These are phyloP conservation scores for Cydonia oblonga DNA, from an alignment of 331 rosid species.

Conservation along the genomic window DNA sequence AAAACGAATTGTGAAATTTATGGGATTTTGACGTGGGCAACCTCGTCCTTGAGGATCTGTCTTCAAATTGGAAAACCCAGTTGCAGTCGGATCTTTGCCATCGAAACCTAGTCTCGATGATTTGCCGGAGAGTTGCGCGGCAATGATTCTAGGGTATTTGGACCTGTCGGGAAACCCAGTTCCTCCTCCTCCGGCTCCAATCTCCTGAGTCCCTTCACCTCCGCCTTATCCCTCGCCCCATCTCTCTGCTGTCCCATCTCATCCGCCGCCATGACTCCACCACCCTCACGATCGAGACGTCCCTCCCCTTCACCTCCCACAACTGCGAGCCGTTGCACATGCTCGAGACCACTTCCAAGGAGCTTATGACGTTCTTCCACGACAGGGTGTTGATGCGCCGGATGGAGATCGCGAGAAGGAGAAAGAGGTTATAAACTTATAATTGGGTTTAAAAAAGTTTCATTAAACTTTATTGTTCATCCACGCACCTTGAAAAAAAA, in stretches of 20 bases:
- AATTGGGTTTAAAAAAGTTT: too few relatives aligned
- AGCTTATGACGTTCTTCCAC: slow-evolving; percentile 63
- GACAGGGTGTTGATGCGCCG: slow-evolving; percentile 77
- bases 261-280: slow-evolving; percentile 25
- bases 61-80: slow-evolving; percentile 3
- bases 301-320: slow-evolving; percentile 71
- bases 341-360: slow-evolving; percentile 49
- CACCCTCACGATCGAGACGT: slow-evolving; percentile 58
- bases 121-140: slow-evolving; percentile 69
- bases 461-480: too few relatives aligned
- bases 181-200: slow-evolving; percentile 30
- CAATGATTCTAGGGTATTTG: slow-evolving; percentile 44
- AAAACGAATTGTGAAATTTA: too few relatives aligned
- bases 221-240: slow-evolving; percentile 18
- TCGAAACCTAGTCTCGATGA: slow-evolving; percentile 44
- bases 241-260: slow-evolving; percentile 44
- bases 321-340: slow-evolving; percentile 61
- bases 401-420: slow-evolving; percentile 57
- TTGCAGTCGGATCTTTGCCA: slow-evolving; percentile 4
- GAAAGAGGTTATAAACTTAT: too few relatives aligned
- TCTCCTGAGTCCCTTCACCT: slow-evolving; percentile 37
- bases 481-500: too few relatives aligned
- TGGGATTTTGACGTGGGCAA: too few relatives aligned
- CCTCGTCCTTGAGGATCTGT: slow-evolving; percentile 6
- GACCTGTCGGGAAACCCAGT: slow-evolving; percentile 30